Evolutionary conservation across 495 filamentous ascomycete genomes (phyloP).

Genomic region (Cairneyella variabilis): DNA sequence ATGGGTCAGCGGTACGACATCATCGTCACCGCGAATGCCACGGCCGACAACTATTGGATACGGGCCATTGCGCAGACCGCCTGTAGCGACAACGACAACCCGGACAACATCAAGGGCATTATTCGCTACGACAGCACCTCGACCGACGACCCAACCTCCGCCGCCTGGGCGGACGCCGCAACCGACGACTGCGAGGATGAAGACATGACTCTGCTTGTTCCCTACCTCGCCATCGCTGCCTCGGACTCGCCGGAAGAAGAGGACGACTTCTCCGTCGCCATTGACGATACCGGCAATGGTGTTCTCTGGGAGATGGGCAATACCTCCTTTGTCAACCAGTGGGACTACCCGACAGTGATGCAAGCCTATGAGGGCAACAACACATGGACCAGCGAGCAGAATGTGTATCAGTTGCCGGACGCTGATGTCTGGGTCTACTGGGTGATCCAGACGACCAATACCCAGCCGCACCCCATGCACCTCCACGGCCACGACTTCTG

Average conservation of each 20-base stretch:
- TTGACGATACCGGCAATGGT: slow-evolving; percentile 23
- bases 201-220: slow-evolving; percentile 33
- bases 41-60: slow-evolving; percentile 59
- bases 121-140: slow-evolving; percentile 43
- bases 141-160: slow-evolving; percentile 32
- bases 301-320: slow-evolving; percentile 39
- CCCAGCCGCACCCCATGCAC: slow-evolving; percentile 53
- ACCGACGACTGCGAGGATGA: too few relatives aligned
- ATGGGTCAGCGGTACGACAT: slow-evolving; percentile 71
- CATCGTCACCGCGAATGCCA: slow-evolving; percentile 55
- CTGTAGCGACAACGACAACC: slow-evolving; percentile 33
- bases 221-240: slow-evolving; percentile 34
- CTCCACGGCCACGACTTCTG: slow-evolving; percentile 57
- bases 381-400: slow-evolving; percentile 3
- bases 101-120: slow-evolving; percentile 51
- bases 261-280: slow-evolving; percentile 25
- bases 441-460: slow-evolving; percentile 56
- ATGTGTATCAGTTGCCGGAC: slow-evolving; percentile 29
- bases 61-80: slow-evolving; percentile 52
- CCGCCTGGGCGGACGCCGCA: too few relatives aligned
- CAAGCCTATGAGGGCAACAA: background rate
- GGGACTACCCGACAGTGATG: slow-evolving; percentile 30
- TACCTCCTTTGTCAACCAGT: slow-evolving; percentile 37
- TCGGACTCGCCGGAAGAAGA: slow-evolving; percentile 3
- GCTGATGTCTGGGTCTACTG: slow-evolving; percentile 42